phyloP scores from a whole-genome alignment of 768 basidiomycete species.

The Suillus plorans region DNA sequence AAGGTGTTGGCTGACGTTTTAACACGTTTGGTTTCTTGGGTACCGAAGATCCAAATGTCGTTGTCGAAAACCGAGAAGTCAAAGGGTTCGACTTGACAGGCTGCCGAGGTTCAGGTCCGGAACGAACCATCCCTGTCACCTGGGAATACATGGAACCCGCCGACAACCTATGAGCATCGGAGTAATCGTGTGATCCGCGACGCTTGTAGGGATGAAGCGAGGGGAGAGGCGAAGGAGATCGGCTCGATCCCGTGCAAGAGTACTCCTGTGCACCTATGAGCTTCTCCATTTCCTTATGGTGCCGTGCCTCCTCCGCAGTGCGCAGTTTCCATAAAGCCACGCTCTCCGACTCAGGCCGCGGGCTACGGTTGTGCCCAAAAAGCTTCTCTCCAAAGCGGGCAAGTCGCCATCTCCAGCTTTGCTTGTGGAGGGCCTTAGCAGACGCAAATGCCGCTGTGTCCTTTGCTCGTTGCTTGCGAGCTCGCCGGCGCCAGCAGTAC shows the following conservation, averaged over 20 bases:
- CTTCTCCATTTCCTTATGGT: conserved; percentile 51
- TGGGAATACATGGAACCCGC: conserved; percentile 66
- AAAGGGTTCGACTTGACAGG: conserved; percentile 53
- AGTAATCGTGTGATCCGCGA: conserved; percentile 19
- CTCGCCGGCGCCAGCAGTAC: conserved; percentile 68
- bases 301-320: conserved; percentile 49
- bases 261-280: conserved; percentile 48
- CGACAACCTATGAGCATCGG: conserved; percentile 36
- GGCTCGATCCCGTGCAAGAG: conserved; percentile 39
- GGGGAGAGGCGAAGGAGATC: conserved; percentile 43
- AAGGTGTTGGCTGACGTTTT: conserved; percentile 25
- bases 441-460: conserved; percentile 64
- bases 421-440: conserved; percentile 49
- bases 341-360: conserved; percentile 39
- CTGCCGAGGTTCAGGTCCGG: conserved; percentile 70
- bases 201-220: conserved; percentile 32
- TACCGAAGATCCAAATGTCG: conserved; percentile 41
- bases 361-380: conserved; percentile 46
- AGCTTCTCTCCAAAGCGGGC: conserved; percentile 56
- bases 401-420: conserved; percentile 57
- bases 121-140: conserved; percentile 60
- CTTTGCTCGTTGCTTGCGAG: conserved; percentile 66
- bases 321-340: conserved; percentile 51
- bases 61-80: conserved; percentile 49
- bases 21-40: conserved; percentile 30